Conservation (phyloP, 2,329 filamentous ascomycete genomes). For the Colletotrichum tamarilloi region DNA sequence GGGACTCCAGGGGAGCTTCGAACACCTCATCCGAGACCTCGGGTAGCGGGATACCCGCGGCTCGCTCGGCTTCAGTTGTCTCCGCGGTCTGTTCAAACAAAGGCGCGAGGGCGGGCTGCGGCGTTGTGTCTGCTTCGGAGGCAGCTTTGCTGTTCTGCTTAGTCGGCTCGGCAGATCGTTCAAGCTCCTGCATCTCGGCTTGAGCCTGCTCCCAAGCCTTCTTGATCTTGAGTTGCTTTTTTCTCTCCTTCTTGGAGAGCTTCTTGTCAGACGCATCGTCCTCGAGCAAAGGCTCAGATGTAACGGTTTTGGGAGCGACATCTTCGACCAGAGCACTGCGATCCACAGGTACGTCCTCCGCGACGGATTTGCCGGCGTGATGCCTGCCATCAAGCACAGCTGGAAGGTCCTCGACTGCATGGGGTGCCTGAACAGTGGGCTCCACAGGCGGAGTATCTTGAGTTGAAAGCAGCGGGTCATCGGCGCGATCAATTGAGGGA, state of each 20-base stretch:
- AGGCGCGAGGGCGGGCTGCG: background rate
- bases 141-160: constrained; percentile 6
- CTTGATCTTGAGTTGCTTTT: constrained; percentile 38
- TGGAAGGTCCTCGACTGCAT: background rate
- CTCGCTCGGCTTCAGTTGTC: background rate
- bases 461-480: background rate
- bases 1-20: background rate
- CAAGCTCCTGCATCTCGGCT: constrained; percentile 26
- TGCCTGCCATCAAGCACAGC: background rate
- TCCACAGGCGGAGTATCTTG: background rate
- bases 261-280: constrained; percentile 8
- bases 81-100: background rate
- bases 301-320: background rate
- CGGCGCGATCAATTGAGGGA: background rate
- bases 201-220: constrained; percentile 30
- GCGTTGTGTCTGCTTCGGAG: constrained; percentile 1
- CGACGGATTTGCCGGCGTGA: background rate
- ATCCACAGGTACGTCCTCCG: background rate
- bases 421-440: background rate
- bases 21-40: background rate
- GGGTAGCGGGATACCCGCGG: background rate
- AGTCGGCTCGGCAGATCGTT: constrained; percentile 6
- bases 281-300: constrained; percentile 13
- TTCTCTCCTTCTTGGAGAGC: constrained; percentile 41
- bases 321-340: background rate